A percentile compares a stretch with the other conserved stretches of the same genome.
phyloP scores from a whole-genome alignment of 805 yeast species.

The Teunomyces cretensis region DNA sequence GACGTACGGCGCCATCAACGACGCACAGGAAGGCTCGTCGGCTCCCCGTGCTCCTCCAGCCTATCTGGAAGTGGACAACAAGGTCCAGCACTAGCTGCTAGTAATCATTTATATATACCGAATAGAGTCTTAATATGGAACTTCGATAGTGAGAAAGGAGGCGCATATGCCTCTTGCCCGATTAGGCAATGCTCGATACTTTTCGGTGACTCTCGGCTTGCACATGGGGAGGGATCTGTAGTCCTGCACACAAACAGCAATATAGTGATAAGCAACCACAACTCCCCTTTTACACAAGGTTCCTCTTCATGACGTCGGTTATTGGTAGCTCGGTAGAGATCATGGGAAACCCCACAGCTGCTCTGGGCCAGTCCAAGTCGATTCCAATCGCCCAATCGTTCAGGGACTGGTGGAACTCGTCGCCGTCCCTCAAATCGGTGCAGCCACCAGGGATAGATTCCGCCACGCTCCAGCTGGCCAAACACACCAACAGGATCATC shows the following conservation, averaged over 20 bases:
- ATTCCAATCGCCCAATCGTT: conserved; percentile 26
- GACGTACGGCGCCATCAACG: conserved; percentile 30
- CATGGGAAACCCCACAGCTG: no score
- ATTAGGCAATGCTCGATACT: no score
- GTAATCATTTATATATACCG: background rate
- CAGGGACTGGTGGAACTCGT: conserved; percentile 40
- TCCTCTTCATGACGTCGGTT: no score
- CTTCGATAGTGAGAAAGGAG: no score
- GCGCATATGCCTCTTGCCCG: no score
- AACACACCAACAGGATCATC: conserved; percentile 23
- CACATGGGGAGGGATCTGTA: no score
- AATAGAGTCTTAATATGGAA: background rate
- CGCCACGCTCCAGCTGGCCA: conserved; percentile 14
- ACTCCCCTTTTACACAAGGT: no score
- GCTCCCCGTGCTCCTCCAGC: conserved; percentile 27
- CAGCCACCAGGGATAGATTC: conserved; percentile 9
- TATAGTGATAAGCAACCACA: no score
- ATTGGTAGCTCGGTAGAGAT: no score
- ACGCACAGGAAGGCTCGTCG: conserved; percentile 11
- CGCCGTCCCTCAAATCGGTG: conserved; percentile 20
- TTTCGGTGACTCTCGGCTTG: no score
- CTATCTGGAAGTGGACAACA: conserved; percentile 27
- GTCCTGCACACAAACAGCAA: no score
- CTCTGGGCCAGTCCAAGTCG: conserved; percentile 12
- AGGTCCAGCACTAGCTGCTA: conserved; percentile 8